Evolutionary conservation across 306 rosid species (phyloP).

Genomic region (Pterocarpus macrocarpus): DNA sequence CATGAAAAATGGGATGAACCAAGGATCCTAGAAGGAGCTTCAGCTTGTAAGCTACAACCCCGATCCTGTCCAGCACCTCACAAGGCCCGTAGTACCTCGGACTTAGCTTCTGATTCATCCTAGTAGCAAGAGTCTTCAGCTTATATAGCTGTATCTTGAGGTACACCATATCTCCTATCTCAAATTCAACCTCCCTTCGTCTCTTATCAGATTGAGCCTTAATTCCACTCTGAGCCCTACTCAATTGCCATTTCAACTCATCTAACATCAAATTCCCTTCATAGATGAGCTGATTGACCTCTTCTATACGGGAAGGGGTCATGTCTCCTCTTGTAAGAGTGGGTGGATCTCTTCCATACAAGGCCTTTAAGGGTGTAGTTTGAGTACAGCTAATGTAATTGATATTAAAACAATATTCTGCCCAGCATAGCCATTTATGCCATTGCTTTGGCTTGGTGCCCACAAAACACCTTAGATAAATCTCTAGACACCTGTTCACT

Average conservation of each 20-base stretch:
- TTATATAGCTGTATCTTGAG: background rate
- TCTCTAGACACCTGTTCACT: background rate
- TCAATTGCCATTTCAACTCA: background rate
- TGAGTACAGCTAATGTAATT: background rate
- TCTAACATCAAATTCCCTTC: background rate
- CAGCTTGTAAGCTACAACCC: background rate
- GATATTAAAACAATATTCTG: background rate
- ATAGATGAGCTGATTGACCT: background rate
- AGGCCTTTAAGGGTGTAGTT: background rate
- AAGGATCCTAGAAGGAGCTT: too few species aligned
- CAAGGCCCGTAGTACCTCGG: background rate
- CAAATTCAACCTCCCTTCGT: background rate
- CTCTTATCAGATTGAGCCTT: background rate
- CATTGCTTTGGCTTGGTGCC: background rate
- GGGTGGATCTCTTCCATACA: background rate
- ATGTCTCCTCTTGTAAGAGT: too few species aligned
- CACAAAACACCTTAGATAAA: background rate
- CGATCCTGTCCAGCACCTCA: background rate
- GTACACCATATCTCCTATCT: background rate
- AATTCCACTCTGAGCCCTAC: background rate
- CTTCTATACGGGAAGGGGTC: background rate
- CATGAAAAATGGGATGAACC: too few species aligned
- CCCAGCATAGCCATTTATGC: background rate
- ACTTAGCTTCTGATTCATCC: background rate
- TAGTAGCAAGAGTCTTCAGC: background rate